A percentile compares a stretch with the other conserved stretches of the same genome.
These are phyloP conservation scores for Salvia hispanica DNA, from an alignment of 257 asterid species.

Conservation along the genomic window DNA sequence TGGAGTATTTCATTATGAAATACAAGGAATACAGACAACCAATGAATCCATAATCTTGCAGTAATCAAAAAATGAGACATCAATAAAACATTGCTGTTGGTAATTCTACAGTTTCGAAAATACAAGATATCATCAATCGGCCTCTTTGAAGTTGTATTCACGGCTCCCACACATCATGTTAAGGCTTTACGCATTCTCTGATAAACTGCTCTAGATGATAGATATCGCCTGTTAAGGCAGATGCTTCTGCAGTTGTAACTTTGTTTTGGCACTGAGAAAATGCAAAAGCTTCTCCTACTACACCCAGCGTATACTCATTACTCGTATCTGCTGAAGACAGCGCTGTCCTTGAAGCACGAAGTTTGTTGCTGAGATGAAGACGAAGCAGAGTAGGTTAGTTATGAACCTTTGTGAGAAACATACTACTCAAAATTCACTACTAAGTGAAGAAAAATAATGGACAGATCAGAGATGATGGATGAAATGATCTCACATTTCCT, in stretches of 20 bases:
- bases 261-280: conserved; percentile 79
- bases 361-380: conserved; percentile 65
- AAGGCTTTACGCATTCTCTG: conserved; percentile 63
- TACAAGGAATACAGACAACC: background rate
- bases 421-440: background rate
- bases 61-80: background rate
- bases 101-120: conserved; percentile 1
- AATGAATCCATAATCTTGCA: background rate
- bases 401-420: background rate
- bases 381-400: background rate
- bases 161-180: conserved; percentile 17
- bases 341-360: conserved; percentile 88
- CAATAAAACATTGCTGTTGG: background rate
- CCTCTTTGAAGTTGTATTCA: conserved; percentile 25
- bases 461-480: conserved; percentile 18
- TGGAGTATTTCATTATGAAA: background rate
- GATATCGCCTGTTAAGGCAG: conserved; percentile 67
- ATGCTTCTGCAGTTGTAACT: conserved; percentile 69
- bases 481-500: conserved; percentile 51
- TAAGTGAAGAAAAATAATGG: background rate
- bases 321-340: conserved; percentile 78
- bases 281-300: conserved; percentile 70
- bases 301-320: conserved; percentile 63
- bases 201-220: conserved; percentile 74
- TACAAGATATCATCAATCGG: conserved; percentile 5